Evolutionary conservation across 331 rosid genomes (phyloP), one percentile per base, ranked within the genome.

Genomic region (Quercus lobata): DNA sequence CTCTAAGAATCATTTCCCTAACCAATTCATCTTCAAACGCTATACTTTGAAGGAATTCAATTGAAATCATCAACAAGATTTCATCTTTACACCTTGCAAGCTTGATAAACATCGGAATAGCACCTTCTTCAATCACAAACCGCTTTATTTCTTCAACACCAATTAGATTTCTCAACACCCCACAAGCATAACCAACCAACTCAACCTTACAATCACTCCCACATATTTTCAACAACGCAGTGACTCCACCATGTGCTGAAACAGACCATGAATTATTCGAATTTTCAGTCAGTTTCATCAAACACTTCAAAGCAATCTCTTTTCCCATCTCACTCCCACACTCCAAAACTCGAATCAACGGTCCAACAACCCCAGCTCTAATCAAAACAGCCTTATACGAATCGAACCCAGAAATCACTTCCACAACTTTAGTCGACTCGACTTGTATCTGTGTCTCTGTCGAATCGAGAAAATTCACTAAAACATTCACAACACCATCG

Each of bases 181-280:
- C 96, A 76, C 92, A 94, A 70, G 94, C 86, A 56, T 91, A 79
- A 82, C 87, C 78, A 54, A 90, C 80, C 87, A 94, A 78, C 34
- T 86, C 91, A 11, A 82, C 62, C 55, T 81, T 68, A 16, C 72
- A 80, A 46, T 87, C 92, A 34, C 15, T 80, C 0, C 73, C 78
- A 78, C 93, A 93, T 30, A 91, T 84, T 70, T 85, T 87, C 65
- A 88, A 87, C 87, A 91, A 71, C 24, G 89, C 86, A 3, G 94
- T 90, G 62, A 90, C 92, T 35, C 98, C 98, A 2, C 97, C 97
- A 27, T 90, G 97, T 77, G 94, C 92, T 1, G 96, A 92, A 76
- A 94, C 91, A 17, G 92, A 85, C 97, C 97, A 93, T 32, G 88
- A 91, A 77, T 92, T 86, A 37, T 88, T 90, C 0, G 92, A 86